A percentile compares a stretch with the other conserved stretches of the same genome.
phyloP scores from a whole-genome alignment of 148 eudicot genomes.

The Fagopyrum tataricum region DNA sequence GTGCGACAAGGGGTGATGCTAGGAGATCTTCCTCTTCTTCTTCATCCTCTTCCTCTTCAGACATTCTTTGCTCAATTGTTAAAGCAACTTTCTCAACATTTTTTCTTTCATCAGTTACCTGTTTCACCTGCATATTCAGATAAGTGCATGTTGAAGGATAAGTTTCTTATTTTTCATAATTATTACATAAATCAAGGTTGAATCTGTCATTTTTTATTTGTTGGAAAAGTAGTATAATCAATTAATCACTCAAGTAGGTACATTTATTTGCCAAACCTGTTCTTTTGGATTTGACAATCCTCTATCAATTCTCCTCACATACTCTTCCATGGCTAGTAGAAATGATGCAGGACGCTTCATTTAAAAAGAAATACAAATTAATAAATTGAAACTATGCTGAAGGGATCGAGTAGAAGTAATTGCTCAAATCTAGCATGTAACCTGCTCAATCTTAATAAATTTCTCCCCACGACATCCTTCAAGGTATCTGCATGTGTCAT shows the following conservation, averaged over 20 bases:
- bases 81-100: conserved; percentile 33
- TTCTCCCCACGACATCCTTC: conserved; percentile 83
- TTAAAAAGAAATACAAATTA: conserved; percentile 9
- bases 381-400: neutral
- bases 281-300: conserved; percentile 64
- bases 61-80: conserved; percentile 19
- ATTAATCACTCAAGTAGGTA: neutral
- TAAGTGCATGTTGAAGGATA: too few species aligned
- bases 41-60: conserved; percentile 50
- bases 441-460: conserved; percentile 88
- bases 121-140: conserved; percentile 28
- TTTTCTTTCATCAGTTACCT: conserved; percentile 42
- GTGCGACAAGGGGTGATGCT: conserved; percentile 50
- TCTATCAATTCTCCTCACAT: conserved; percentile 79
- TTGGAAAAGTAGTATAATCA: neutral
- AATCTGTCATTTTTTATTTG: neutral
- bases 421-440: conserved; percentile 12
- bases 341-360: conserved; percentile 91
- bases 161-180: too few species aligned
- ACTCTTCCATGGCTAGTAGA: conserved; percentile 97
- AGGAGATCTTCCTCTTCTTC: conserved; percentile 50
- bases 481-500: conserved; percentile 78
- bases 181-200: neutral
- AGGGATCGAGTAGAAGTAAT: too few species aligned
- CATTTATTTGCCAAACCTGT: conserved; percentile 35